Percentiles rank a stretch among this genome's conserved stretches.
Conservation (phyloP, 805 yeast species). For the Pichia phayaonensis region DNA sequence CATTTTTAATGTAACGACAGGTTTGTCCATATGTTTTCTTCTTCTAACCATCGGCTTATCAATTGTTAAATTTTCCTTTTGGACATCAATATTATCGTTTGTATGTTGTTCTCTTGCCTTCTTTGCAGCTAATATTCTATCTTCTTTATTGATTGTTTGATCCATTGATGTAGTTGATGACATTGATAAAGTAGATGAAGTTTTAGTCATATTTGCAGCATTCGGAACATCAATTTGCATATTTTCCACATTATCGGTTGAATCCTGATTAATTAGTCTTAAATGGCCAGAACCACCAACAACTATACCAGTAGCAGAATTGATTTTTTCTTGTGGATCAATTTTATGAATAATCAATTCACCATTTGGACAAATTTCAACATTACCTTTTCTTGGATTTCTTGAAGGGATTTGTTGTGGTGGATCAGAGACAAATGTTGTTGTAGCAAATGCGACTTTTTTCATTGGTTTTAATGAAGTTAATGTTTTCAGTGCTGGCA, state of each 20-base stretch:
- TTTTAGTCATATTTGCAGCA: conserved; percentile 14
- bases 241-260: conserved; percentile 10
- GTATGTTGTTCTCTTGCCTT: conserved; percentile 20
- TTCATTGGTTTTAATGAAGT: conserved; percentile 34
- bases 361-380: conserved; percentile 32
- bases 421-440: conserved; percentile 69
- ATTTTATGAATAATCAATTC: conserved; percentile 28
- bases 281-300: conserved; percentile 74
- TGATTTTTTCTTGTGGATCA: conserved; percentile 25
- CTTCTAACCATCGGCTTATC: conserved; percentile 60
- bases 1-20: conserved; percentile 35
- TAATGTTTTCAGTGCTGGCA: conserved; percentile 25
- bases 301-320: conserved; percentile 58
- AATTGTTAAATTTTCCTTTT: conserved; percentile 37
- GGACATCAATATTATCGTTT: conserved; percentile 16
- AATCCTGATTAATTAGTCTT: conserved; percentile 29
- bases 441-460: conserved; percentile 72
- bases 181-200: conserved; percentile 13
- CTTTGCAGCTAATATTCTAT: conserved; percentile 24
- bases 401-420: conserved; percentile 93
- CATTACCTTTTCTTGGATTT: conserved; percentile 74
- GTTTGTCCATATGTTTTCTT: conserved; percentile 29
- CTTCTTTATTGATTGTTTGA: conserved; percentile 24
- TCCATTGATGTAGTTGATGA: conserved; percentile 17
- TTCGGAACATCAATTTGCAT: conserved; percentile 17